A percentile compares a stretch with the other conserved stretches of the same genome.
These are phyloP conservation scores for Hypoxylon cercidicola DNA, from an alignment of 495 filamentous ascomycete species.

Conservation along the genomic window DNA sequence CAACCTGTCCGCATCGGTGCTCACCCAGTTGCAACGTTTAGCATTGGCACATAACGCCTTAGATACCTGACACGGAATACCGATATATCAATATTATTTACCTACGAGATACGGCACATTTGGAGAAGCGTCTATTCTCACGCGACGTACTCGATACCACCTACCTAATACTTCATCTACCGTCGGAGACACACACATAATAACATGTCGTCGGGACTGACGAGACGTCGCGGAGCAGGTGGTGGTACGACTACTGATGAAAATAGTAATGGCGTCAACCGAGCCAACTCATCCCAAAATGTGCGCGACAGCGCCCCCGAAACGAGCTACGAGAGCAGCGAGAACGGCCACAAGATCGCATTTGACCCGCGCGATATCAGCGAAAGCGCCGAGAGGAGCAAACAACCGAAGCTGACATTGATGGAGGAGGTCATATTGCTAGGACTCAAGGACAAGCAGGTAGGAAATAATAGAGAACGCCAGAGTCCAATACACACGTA, in stretches of 20 bases:
- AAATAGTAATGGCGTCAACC: slow-evolving; percentile 47
- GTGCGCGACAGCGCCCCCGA: slow-evolving; percentile 73
- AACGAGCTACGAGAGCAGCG: slow-evolving; percentile 89
- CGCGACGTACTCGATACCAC: slow-evolving; percentile 23
- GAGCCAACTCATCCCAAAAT: slow-evolving; percentile 53
- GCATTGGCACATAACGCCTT: slow-evolving; percentile 10
- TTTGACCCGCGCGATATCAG: slow-evolving; percentile 97
- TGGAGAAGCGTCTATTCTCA: slow-evolving; percentile 8
- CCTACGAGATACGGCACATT: slow-evolving; percentile 4
- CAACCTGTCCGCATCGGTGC: slow-evolving; percentile 20
- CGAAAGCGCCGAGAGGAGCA: slow-evolving; percentile 94
- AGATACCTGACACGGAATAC: not conserved
- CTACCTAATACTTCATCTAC: not conserved
- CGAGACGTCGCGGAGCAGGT: slow-evolving; percentile 49
- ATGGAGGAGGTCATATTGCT: slow-evolving; percentile 98
- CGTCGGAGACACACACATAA: slow-evolving; percentile 9
- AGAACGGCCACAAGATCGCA: slow-evolving; percentile 98
- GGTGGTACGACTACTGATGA: slow-evolving; percentile 40
- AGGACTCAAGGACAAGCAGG: slow-evolving; percentile 98
- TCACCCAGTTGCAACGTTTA: slow-evolving; percentile 18
- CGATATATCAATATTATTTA: slow-evolving; percentile 6
- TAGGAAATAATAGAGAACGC: slow-evolving; percentile 52
- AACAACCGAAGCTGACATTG: slow-evolving; percentile 96
- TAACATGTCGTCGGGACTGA: slow-evolving; percentile 50
- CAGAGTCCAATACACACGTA: slow-evolving; percentile 14